Evolutionary conservation across 768 basidiomycete genomes (phyloP).

Genomic region (Boletus insuetus): DNA sequence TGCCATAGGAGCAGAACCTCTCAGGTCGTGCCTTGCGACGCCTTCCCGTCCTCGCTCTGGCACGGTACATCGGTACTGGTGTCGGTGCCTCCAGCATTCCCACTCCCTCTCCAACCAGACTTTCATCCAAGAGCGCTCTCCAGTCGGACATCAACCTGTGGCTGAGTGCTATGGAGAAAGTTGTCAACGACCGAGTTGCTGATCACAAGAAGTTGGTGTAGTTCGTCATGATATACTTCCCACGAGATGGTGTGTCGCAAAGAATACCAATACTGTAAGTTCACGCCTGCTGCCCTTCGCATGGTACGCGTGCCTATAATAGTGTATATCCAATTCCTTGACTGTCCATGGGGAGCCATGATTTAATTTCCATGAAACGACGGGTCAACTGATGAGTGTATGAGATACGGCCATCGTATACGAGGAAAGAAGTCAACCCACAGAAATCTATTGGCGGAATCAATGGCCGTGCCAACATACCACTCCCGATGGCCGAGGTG

Average conservation of each 20-base stretch:
- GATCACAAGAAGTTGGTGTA: slow-evolving; percentile 49
- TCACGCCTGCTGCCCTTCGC: not conserved
- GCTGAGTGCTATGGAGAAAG: slow-evolving; percentile 83
- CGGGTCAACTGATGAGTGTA: slow-evolving; percentile 19
- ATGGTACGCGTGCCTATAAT: not conserved
- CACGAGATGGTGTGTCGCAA: not conserved
- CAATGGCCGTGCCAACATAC: not conserved
- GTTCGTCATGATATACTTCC: not conserved
- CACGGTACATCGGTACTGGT: slow-evolving; percentile 69
- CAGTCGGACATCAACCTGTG: slow-evolving; percentile 57
- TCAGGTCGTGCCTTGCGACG: slow-evolving; percentile 91
- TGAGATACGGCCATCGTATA: not conserved
- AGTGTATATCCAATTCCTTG: slow-evolving; percentile 4
- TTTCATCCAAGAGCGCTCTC: slow-evolving; percentile 5
- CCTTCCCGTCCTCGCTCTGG: slow-evolving; percentile 91
- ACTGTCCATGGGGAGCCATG: not conserved
- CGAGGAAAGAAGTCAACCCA: slow-evolving; percentile 12
- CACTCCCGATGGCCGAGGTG: not conserved
- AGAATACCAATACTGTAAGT: not conserved
- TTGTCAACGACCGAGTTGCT: slow-evolving; percentile 55
- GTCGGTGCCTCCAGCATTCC: slow-evolving; percentile 16
- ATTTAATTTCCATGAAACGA: slow-evolving; percentile 19
- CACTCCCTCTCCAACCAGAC: slow-evolving; percentile 1
- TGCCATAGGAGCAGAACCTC: slow-evolving; percentile 63
- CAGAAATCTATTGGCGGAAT: slow-evolving; percentile 21